Base-by-base conservation (phyloP, 192 early-diverging fungal species). In the Coemansia sp. region DNA sequence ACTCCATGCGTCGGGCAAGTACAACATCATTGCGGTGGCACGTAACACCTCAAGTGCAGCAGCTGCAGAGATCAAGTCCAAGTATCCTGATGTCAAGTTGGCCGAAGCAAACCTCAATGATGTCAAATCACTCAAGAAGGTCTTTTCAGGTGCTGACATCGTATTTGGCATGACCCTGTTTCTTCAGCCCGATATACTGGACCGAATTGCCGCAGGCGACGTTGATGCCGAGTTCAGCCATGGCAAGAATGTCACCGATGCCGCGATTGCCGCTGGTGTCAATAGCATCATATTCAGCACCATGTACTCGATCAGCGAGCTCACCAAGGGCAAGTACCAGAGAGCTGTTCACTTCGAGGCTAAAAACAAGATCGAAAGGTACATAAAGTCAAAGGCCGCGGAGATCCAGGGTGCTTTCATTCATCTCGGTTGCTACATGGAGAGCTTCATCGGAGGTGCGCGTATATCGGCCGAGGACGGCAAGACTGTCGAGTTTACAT, bases 111-210 rank as follows among this genome's bases (percentile, higher is more conserved):
- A 74, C 37, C 41, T 74, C 13, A 55, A 74, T 36, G 50, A 68
- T 28, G 20, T 23, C 8, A 58, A 23, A 2, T 65, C 72, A 3
- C 55, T 74, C 4, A 40, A 30, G 36, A 53, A 64, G 6, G 66
- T 62, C 23, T 64, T 74, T 22, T 19, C 55, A 44, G 62, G 57
- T 33, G 62, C 41, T 3, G 61, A 64, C 23, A 41, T 27, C 8
- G 72, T 74, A 0, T 74, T 74, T 53, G 72, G 64, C 29, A 47
- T 74, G 34, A 74, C 72, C 10, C 57, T 61, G 55, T 62, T 72
- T 29, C 50, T 64, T 42, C 50, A 64, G 41, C n/a, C 14, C 0
- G 50, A 25, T 19, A 57, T 64, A 7, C 20, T 57, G 14, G 57
- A 27, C 22, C 59, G 40, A 20, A 31, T 67, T 13, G 29, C 23